Conservation (phyloP, 2,329 filamentous ascomycete genomes). For the Xylaria sp. region DNA sequence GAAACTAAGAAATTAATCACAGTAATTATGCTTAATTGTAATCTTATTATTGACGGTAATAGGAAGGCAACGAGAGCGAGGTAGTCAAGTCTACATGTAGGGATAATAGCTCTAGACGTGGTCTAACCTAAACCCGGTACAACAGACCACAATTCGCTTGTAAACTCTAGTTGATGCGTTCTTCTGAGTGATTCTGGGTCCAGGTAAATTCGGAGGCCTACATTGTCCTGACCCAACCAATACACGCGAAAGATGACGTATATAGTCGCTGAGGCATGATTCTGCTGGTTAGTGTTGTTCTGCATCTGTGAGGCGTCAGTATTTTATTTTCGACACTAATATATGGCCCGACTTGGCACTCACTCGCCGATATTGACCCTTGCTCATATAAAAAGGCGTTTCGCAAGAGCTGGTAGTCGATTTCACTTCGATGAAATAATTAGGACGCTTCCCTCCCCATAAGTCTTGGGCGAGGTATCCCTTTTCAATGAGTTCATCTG, state of each 20-base stretch:
- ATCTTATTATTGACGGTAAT: too few relatives aligned
- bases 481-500: slow-evolving; percentile 50
- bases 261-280: slow-evolving; percentile 22
- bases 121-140: too few relatives aligned
- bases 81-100: too few relatives aligned
- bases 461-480: slow-evolving; percentile 48
- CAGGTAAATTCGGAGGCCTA: slow-evolving; percentile 38
- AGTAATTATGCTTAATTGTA: too few relatives aligned
- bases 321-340: neutral
- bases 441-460: slow-evolving; percentile 49
- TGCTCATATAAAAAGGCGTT: slow-evolving; percentile 61
- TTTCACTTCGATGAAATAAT: slow-evolving; percentile 65
- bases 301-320: neutral
- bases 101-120: too few relatives aligned
- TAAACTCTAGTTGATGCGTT: slow-evolving; percentile 19
- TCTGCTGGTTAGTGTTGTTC: neutral
- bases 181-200: slow-evolving; percentile 33
- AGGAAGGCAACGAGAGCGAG: too few relatives aligned
- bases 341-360: slow-evolving; percentile 35
- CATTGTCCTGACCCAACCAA: slow-evolving; percentile 32
- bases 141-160: slow-evolving; percentile 24
- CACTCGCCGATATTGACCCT: slow-evolving; percentile 57
- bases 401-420: slow-evolving; percentile 54
- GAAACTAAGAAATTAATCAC: too few relatives aligned
- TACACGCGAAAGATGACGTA: slow-evolving; percentile 43